phyloP scores from a whole-genome alignment of 2,329 filamentous ascomycete species.

The Zymoseptoria crescenta region DNA sequence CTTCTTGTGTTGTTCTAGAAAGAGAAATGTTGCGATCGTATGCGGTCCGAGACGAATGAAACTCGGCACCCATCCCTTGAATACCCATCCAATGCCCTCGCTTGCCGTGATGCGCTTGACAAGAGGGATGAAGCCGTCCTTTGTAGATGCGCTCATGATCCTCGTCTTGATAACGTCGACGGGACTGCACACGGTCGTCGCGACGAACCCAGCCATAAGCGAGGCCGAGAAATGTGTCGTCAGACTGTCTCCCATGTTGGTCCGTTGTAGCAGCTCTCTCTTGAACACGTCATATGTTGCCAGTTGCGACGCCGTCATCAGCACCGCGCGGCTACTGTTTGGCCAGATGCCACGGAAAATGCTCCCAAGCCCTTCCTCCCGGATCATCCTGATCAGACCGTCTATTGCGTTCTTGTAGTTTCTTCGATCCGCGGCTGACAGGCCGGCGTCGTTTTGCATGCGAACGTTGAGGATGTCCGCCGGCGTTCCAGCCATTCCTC shows the following conservation, averaged over 20 bases:
- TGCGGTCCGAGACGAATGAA: constrained; percentile 62
- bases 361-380: constrained; percentile 66
- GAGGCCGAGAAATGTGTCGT: constrained; percentile 71
- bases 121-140: constrained; percentile 48
- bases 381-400: constrained; percentile 78
- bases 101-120: constrained; percentile 59
- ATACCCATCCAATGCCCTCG: constrained; percentile 75
- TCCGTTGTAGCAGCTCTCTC: constrained; percentile 56
- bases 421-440: constrained; percentile 63
- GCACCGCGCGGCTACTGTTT: constrained; percentile 70
- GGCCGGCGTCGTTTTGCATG: constrained; percentile 88
- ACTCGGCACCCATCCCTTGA: constrained; percentile 82
- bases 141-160: constrained; percentile 63
- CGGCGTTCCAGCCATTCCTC: constrained; percentile 85
- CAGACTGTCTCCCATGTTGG: constrained; percentile 59
- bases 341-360: constrained; percentile 82
- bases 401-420: constrained; percentile 88
- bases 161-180: constrained; percentile 86
- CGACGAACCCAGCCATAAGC: constrained; percentile 71
- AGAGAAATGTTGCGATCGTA: constrained; percentile 80
- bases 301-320: constrained; percentile 80
- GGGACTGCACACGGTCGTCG: constrained; percentile 75
- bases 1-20: constrained; percentile 80
- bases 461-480: constrained; percentile 95
- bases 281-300: constrained; percentile 83